phyloP scores from a whole-genome alignment of 2,329 filamentous ascomycete species.

The Aspergillus transmontanensis region DNA sequence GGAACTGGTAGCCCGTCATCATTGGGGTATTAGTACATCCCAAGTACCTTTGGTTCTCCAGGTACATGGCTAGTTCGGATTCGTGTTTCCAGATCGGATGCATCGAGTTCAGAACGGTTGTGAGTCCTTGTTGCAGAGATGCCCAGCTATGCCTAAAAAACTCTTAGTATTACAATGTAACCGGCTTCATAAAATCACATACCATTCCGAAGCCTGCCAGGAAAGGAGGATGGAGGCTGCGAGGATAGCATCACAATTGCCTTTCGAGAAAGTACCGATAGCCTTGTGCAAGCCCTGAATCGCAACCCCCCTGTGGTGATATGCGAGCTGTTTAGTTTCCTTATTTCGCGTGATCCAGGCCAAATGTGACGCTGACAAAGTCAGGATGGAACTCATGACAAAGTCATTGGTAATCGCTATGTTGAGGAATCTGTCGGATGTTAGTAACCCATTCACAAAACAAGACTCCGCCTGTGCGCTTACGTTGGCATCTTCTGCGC shows the following conservation, averaged over 20 bases:
- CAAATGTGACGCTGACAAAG: slow-evolving; percentile 92
- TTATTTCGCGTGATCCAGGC: slow-evolving; percentile 85
- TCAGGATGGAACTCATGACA: slow-evolving; percentile 91
- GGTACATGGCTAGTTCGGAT: slow-evolving; percentile 61
- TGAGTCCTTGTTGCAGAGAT: slow-evolving; percentile 87
- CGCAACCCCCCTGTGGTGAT: slow-evolving; percentile 83
- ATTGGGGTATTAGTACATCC: slow-evolving; percentile 37
- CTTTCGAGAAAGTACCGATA: slow-evolving; percentile 79
- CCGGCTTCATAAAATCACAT: slow-evolving; percentile 46
- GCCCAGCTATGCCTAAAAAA: slow-evolving; percentile 80
- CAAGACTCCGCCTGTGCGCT: slow-evolving; percentile 37
- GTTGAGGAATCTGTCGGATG: slow-evolving; percentile 67
- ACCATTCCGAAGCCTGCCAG: slow-evolving; percentile 97
- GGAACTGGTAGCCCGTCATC: slow-evolving; percentile 36
- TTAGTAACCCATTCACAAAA: not conserved
- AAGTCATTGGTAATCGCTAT: slow-evolving; percentile 81
- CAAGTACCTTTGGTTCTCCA: slow-evolving; percentile 44
- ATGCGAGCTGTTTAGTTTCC: slow-evolving; percentile 83
- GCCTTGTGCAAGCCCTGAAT: slow-evolving; percentile 86
- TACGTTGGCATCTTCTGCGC: slow-evolving; percentile 90
- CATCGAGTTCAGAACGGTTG: slow-evolving; percentile 89
- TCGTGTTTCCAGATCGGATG: slow-evolving; percentile 81
- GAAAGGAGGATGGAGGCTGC: slow-evolving; percentile 89
- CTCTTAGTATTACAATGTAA: slow-evolving; percentile 36
- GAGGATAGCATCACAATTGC: slow-evolving; percentile 87